phyloP scores from a whole-genome alignment of 2,329 filamentous ascomycete species.

The Elsinoe necatrix region DNA sequence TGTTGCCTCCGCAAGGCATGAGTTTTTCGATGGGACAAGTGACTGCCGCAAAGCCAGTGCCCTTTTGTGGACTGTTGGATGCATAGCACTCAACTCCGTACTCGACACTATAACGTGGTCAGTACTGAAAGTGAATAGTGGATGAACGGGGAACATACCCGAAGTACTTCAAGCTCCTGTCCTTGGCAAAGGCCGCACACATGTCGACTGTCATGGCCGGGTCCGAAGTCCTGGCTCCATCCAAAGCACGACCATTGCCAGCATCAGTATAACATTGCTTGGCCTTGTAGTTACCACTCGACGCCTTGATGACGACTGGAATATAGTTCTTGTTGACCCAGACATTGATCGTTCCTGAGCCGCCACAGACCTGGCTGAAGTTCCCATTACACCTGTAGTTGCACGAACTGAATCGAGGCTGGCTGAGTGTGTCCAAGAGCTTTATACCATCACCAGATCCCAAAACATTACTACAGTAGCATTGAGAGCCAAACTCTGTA shows the following conservation, averaged over 20 bases:
- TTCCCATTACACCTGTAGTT: constrained; percentile 33
- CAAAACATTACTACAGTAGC: constrained; percentile 40
- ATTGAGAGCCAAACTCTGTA: constrained; percentile 49
- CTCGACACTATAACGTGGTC: not conserved
- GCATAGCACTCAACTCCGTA: constrained; percentile 9
- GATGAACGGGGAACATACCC: not conserved
- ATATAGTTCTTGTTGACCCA: constrained; percentile 26
- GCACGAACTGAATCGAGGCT: constrained; percentile 47
- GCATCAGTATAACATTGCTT: constrained; percentile 7
- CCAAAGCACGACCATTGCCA: constrained; percentile 7
- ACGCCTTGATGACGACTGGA: constrained; percentile 12
- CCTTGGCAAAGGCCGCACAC: constrained; percentile 2
- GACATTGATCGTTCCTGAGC: constrained; percentile 28
- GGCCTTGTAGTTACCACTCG: constrained; percentile 17
- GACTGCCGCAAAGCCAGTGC: constrained; percentile 18
- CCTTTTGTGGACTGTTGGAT: constrained; percentile 20
- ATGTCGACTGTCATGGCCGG: constrained; percentile 15
- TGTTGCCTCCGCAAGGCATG: constrained; percentile 26
- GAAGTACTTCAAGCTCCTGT: not conserved
- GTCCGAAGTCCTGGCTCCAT: not conserved
- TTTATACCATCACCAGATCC: not conserved
- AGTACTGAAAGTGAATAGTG: not conserved
- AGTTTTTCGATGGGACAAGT: constrained; percentile 20
- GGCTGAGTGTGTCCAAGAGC: constrained; percentile 22
- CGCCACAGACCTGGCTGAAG: constrained; percentile 32